Evolutionary conservation across 257 asterid species (phyloP), one percentile per base, ranked within the genome.

Genomic region (Nicotiana tomentosiformis): DNA sequence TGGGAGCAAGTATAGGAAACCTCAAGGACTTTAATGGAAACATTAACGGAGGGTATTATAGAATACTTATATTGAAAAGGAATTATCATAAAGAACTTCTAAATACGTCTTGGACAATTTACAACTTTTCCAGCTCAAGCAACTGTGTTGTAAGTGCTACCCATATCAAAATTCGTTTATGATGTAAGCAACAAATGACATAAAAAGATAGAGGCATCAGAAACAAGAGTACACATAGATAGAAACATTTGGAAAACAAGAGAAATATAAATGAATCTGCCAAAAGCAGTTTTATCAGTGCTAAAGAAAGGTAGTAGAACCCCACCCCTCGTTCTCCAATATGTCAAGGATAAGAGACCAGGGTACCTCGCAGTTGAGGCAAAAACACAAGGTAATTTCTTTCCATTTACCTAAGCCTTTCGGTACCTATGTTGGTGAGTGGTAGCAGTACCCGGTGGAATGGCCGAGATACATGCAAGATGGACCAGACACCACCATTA

Each of bases 111-210:
- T 74, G 2, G 29, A 26, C 62, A 74, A 26, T 14, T 51, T 15
- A 26, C 61, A 72, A 14, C 4, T 23, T 72, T 51, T 74, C 80
- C 60, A 26, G 37, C 29, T 49, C 64, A 49, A 74, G 62, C 64
- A 74, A 51, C 62, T 74, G 14, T 15, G 15, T 74, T 26, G 64
- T 74, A 49, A 51, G 51, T 74, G 43, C 26, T 74, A 74, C 43
- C 64, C 80, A 29, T 74, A 64, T 51, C 80, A 74, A 74, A 74
- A 18, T 7, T 29, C 26, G 15, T 74, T 49, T 26, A 74, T 49
- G 80, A 51, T 26, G 80, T 51, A 74, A 51, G 80, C 80, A 74
- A 49, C 62, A 23, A 61, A 74, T 49, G 80, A 26, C 26, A 49
- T 74, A 51, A 74, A 1, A 26, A 26, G 64, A 74, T 74, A n/a